Evolutionary conservation across 2,329 filamentous ascomycete genomes (phyloP).

Genomic region (Curvularia verruculosa): DNA sequence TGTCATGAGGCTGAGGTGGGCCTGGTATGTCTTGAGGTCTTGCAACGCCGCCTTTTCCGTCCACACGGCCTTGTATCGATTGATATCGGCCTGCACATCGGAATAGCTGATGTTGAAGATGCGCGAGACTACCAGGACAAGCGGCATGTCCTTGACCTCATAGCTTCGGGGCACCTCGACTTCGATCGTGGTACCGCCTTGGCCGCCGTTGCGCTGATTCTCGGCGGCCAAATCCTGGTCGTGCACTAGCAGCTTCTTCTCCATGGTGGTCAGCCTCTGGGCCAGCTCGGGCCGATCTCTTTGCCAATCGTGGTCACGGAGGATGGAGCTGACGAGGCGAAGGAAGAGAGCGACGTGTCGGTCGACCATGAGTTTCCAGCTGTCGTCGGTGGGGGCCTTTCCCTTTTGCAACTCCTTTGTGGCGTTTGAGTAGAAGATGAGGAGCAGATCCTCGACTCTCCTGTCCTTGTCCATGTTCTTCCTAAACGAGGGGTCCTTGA

Average conservation of each 20-base stretch:
- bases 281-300: constrained; percentile 85
- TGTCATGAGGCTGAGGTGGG: constrained; percentile 80
- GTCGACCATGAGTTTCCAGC: constrained; percentile 90
- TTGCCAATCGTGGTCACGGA: constrained; percentile 84
- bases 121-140: constrained; percentile 84
- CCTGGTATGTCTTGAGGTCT: constrained; percentile 93
- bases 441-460: constrained; percentile 86
- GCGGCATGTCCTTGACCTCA: constrained; percentile 95
- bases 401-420: constrained; percentile 87
- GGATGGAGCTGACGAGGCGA: constrained; percentile 77
- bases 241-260: constrained; percentile 91
- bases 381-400: constrained; percentile 77
- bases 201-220: constrained; percentile 61
- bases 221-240: constrained; percentile 83
- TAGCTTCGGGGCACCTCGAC: constrained; percentile 83
- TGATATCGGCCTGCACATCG: constrained; percentile 85
- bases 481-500: constrained; percentile 86
- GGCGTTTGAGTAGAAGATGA: constrained; percentile 96
- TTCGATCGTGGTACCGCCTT: constrained; percentile 72
- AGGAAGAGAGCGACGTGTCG: constrained; percentile 95
- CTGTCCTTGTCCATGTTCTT: constrained; percentile 94
- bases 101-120: constrained; percentile 83
- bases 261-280: constrained; percentile 76
- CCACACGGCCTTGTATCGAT: constrained; percentile 80
- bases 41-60: constrained; percentile 88